Conservation (phyloP, 106 monocot species). For the Chionographis japonica region DNA sequence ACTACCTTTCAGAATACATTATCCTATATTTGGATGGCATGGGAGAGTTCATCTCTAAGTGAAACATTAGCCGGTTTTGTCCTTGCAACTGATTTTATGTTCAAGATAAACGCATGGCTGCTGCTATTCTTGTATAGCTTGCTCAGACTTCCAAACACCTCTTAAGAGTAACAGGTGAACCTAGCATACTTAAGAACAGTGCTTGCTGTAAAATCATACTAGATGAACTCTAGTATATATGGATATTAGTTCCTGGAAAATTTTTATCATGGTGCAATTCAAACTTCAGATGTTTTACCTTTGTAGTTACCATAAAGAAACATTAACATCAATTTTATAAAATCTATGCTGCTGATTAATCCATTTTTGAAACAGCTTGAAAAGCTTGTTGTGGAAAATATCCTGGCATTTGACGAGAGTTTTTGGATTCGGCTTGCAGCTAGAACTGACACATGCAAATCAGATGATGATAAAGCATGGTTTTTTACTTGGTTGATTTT, state of each 20-base stretch:
- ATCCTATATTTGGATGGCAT: too few species aligned
- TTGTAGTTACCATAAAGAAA: too few species aligned
- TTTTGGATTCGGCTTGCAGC: constrained; percentile 97
- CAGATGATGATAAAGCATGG: constrained; percentile 97
- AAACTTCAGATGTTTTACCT: neutral
- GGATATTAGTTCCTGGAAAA: neutral
- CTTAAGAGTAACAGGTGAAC: too few species aligned
- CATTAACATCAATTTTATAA: neutral
- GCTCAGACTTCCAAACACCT: too few species aligned
- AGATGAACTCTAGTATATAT: neutral
- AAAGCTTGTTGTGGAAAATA: constrained; percentile 85
- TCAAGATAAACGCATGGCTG: too few species aligned
- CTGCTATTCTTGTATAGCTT: too few species aligned
- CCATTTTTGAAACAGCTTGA: constrained; percentile 50
- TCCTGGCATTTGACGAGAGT: constrained; percentile 64
- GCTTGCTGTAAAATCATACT: too few species aligned
- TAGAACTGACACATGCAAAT: constrained; percentile 86
- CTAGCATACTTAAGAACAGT: too few species aligned
- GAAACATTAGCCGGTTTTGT: too few species aligned
- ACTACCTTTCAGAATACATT: too few species aligned
- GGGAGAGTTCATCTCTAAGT: too few species aligned
- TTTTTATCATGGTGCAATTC: neutral
- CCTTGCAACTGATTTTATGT: too few species aligned
- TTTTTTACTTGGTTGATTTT: constrained; percentile 40
- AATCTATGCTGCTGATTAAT: neutral